phyloP scores from a whole-genome alignment of 768 basidiomycete species.

The Chiua virens region DNA sequence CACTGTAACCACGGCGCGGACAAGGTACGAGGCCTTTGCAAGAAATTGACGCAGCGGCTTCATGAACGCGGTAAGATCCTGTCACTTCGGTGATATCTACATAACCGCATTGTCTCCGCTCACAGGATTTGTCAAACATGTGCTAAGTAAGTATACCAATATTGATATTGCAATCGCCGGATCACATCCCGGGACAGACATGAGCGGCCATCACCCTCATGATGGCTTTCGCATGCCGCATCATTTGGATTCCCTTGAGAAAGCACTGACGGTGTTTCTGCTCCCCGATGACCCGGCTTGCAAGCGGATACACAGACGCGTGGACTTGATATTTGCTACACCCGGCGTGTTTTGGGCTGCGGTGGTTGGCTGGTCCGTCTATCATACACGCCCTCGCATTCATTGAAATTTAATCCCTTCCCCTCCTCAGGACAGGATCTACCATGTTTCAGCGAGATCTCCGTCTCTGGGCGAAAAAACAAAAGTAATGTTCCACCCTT shows the following conservation, averaged over 20 bases:
- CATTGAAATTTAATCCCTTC: background rate
- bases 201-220: slow-evolving; percentile 59
- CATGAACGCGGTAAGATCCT: slow-evolving; percentile 51
- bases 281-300: slow-evolving; percentile 45
- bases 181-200: slow-evolving; percentile 39
- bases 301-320: slow-evolving; percentile 56
- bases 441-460: slow-evolving; percentile 90
- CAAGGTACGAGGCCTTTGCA: slow-evolving; percentile 62
- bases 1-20: slow-evolving; percentile 47
- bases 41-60: slow-evolving; percentile 56
- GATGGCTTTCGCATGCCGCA: slow-evolving; percentile 52
- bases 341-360: slow-evolving; percentile 85
- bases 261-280: slow-evolving; percentile 76
- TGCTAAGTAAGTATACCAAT: slow-evolving; percentile 62
- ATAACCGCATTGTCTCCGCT: background rate
- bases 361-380: slow-evolving; percentile 79
- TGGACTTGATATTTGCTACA: slow-evolving; percentile 83
- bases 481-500: slow-evolving; percentile 40
- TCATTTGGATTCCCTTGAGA: slow-evolving; percentile 84
- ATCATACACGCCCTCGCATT: background rate
- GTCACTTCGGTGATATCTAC: background rate
- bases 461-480: slow-evolving; percentile 66
- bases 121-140: slow-evolving; percentile 72
- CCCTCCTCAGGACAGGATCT: slow-evolving; percentile 68
- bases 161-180: slow-evolving; percentile 1